phyloP scores from a whole-genome alignment of 1,284 basidiomycete genomes.

The Rhizopogon parksii region DNA sequence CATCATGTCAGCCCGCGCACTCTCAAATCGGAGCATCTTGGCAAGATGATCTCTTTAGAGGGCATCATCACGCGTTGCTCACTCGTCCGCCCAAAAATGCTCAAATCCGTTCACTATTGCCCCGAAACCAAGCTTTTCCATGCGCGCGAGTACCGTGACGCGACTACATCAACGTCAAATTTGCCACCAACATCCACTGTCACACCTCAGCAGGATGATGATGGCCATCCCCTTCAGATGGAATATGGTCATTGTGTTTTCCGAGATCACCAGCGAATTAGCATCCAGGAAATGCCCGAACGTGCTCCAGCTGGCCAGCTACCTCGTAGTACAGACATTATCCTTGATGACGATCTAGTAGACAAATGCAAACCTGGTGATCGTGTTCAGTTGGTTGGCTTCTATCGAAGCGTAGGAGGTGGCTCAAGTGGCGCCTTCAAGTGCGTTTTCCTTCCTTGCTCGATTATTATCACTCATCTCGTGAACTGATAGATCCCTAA shows the following conservation, averaged over 20 bases:
- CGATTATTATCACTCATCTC: slow-evolving; percentile 8
- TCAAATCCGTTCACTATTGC: slow-evolving; percentile 95
- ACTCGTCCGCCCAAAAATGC: slow-evolving; percentile 97
- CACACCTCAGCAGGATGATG: slow-evolving; percentile 87
- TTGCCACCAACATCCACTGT: slow-evolving; percentile 88
- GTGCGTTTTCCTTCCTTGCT: slow-evolving; percentile 42
- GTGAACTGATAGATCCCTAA: slow-evolving; percentile 63
- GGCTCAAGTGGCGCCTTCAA: slow-evolving; percentile 87
- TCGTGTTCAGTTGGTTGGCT: slow-evolving; percentile 93
- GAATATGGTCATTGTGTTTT: slow-evolving; percentile 93
- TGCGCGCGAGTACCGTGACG: slow-evolving; percentile 88
- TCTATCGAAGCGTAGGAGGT: slow-evolving; percentile 91
- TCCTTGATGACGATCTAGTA: slow-evolving; percentile 94
- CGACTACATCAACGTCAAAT: slow-evolving; percentile 79
- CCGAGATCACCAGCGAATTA: slow-evolving; percentile 95
- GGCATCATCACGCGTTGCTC: slow-evolving; percentile 99
- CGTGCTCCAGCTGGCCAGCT: slow-evolving; percentile 95
- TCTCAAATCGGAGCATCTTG: slow-evolving; percentile 81
- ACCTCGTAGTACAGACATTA: slow-evolving; percentile 92
- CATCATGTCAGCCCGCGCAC: slow-evolving; percentile 97
- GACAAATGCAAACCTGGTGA: slow-evolving; percentile 98
- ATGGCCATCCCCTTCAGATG: slow-evolving; percentile 81
- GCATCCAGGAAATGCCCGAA: slow-evolving; percentile 99
- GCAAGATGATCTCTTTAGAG: slow-evolving; percentile 95
- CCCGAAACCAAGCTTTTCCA: slow-evolving; percentile 82